These are phyloP conservation scores for Helotiales sp. DNA, from an alignment of 2,329 filamentous ascomycete species.

Conservation along the genomic window DNA sequence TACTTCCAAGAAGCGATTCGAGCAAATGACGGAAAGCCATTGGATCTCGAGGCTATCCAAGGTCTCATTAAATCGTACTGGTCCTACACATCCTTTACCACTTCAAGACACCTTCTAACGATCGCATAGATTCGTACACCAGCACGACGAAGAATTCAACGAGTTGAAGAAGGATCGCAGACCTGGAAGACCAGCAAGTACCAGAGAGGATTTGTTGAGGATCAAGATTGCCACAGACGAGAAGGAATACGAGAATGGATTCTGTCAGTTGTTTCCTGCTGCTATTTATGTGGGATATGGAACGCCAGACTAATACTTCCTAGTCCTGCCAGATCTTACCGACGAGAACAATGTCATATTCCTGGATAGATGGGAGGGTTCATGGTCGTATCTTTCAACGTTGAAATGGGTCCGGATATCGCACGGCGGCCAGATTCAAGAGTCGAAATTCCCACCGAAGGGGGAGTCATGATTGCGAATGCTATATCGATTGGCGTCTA, in stretches of 20 bases:
- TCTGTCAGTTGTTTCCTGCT: conserved; percentile 61
- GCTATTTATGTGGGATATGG: not conserved
- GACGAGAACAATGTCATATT: conserved; percentile 66
- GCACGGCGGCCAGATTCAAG: conserved; percentile 64
- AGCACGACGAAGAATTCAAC: conserved; percentile 73
- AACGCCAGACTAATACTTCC: conserved; percentile 16
- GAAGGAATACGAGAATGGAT: conserved; percentile 82
- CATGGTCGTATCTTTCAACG: conserved; percentile 79
- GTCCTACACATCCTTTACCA: conserved; percentile 45
- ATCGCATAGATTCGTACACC: conserved; percentile 63
- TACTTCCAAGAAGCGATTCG: conserved; percentile 74
- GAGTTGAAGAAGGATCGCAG: conserved; percentile 71
- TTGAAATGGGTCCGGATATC: conserved; percentile 79
- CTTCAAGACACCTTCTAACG: conserved; percentile 8
- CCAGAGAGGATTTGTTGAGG: conserved; percentile 77
- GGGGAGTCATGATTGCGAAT: conserved; percentile 45
- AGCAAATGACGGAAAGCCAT: conserved; percentile 54
- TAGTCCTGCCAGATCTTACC: conserved; percentile 77
- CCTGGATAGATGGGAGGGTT: conserved; percentile 77
- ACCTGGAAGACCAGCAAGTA: conserved; percentile 77
- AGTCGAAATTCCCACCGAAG: conserved; percentile 81
- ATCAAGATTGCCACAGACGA: conserved; percentile 72
- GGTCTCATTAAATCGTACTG: conserved; percentile 65
- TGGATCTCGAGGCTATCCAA: conserved; percentile 63
- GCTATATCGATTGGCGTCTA: conserved; percentile 3